A percentile compares a stretch with the other conserved stretches of the same genome.
Evolutionary conservation across 2,329 filamentous ascomycete species (phyloP).

Genomic region (Fusarium sororula): DNA sequence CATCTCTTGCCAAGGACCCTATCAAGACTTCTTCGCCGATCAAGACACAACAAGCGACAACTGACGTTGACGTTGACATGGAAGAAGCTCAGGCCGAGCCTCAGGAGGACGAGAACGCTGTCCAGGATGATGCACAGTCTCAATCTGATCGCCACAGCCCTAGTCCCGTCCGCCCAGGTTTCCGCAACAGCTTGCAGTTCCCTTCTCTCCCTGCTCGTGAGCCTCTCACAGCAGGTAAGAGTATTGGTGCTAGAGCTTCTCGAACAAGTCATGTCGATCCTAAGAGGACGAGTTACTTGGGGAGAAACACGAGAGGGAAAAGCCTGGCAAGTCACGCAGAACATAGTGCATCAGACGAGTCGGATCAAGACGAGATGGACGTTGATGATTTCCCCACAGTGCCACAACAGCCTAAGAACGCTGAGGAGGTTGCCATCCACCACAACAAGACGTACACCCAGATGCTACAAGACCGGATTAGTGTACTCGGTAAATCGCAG

Average conservation of each 20-base stretch:
- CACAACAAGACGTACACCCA: constrained; percentile 95
- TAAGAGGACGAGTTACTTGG: constrained; percentile 77
- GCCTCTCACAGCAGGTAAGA: constrained; percentile 85
- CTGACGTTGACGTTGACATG: background rate
- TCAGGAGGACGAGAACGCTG: constrained; percentile 14
- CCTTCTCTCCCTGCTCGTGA: constrained; percentile 91
- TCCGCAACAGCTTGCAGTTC: constrained; percentile 94
- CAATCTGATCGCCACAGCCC: constrained; percentile 70
- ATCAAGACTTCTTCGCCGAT: constrained; percentile 46
- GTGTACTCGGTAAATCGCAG: constrained; percentile 69
- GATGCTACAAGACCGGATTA: constrained; percentile 91
- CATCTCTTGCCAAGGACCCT: background rate
- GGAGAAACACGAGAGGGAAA: constrained; percentile 76
- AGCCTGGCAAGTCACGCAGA: constrained; percentile 66
- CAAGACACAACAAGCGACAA: constrained; percentile 30
- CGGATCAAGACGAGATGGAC: constrained; percentile 63
- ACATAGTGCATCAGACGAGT: constrained; percentile 56
- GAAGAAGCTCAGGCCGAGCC: constrained; percentile 21
- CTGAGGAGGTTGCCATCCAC: constrained; percentile 52
- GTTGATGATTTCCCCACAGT: constrained; percentile 55
- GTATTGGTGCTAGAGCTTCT: constrained; percentile 76
- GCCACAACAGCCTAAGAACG: constrained; percentile 51
- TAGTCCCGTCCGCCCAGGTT: constrained; percentile 77
- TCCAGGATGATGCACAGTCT: constrained; percentile 61
- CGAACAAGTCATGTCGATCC: constrained; percentile 82